These are phyloP conservation scores for Calycina marina DNA, from an alignment of 2,329 filamentous ascomycete species.

Conservation along the genomic window DNA sequence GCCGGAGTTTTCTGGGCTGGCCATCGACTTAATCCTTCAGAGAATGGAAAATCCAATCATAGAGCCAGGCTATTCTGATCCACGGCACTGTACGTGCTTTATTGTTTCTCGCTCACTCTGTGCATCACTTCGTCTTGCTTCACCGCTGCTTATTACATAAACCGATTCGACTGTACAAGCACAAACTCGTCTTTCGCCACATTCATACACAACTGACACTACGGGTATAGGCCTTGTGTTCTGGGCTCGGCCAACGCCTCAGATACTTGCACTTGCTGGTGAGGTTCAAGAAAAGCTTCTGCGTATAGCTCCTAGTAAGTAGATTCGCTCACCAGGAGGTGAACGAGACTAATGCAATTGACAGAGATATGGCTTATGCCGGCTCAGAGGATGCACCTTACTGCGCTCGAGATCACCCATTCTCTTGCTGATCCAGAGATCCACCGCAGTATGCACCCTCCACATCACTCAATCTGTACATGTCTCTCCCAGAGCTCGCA, in stretches of 20 bases:
- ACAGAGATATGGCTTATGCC: constrained; percentile 81
- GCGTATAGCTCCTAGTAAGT: constrained; percentile 54
- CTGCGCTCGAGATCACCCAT: constrained; percentile 71
- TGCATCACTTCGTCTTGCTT: no score
- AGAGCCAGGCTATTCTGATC: constrained; percentile 58
- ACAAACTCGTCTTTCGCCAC: no score
- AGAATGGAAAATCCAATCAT: constrained; percentile 49
- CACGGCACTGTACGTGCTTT: constrained; percentile 56
- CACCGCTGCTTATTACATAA: no score
- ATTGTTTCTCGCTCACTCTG: no score
- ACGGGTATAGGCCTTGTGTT: constrained; percentile 58
- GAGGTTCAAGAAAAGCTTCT: constrained; percentile 54
- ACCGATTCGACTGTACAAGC: no score
- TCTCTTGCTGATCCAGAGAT: constrained; percentile 60
- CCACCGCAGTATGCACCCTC: constrained; percentile 25
- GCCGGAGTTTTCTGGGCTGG: constrained; percentile 51
- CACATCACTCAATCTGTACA: no score
- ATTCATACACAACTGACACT: no score
- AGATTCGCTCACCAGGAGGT: neutral
- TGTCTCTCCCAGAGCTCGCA: no score
- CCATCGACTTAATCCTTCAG: constrained; percentile 61
- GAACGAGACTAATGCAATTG: neutral
- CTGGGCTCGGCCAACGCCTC: constrained; percentile 70
- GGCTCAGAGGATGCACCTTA: constrained; percentile 64
- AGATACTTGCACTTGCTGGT: constrained; percentile 51